These are phyloP conservation scores for Solanum virginianum DNA, from an alignment of 257 asterid species.

Conservation along the genomic window DNA sequence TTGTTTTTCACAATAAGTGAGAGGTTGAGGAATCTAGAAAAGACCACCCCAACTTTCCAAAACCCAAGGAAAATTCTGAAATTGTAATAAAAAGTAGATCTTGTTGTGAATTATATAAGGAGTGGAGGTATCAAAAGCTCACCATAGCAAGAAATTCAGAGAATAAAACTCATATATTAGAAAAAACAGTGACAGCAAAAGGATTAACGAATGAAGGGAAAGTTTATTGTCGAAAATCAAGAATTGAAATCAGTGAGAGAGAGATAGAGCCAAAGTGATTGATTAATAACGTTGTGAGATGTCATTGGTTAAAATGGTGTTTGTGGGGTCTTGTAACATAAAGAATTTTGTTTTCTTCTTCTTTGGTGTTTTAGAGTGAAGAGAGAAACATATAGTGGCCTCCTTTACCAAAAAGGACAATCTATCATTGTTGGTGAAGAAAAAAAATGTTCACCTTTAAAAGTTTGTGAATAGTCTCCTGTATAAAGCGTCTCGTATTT, in stretches of 20 bases:
- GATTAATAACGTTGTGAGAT: neutral
- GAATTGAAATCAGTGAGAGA: neutral
- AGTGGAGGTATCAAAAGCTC: neutral
- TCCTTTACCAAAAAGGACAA: constrained; percentile 32
- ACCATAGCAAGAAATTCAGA: neutral
- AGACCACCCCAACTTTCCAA: constrained; percentile 42
- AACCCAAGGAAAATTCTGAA: constrained; percentile 27
- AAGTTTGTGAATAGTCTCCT: accelerated
- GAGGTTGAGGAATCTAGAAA: constrained; percentile 54
- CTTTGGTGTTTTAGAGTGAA: neutral
- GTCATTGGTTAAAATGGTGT: constrained; percentile 47
- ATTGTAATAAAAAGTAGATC: constrained; percentile 19
- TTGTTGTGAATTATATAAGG: constrained; percentile 17
- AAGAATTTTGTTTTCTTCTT: neutral
- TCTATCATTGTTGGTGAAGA: constrained; percentile 16
- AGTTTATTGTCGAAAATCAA: neutral
- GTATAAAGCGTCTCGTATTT: neutral
- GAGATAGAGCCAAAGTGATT: neutral
- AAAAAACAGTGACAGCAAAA: neutral
- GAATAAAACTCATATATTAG: neutral
- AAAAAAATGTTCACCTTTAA: too few species aligned
- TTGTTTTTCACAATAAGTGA: constrained; percentile 16
- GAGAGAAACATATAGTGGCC: neutral
- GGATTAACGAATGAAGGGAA: neutral
- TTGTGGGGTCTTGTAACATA: constrained; percentile 17